Evolutionary conservation across 176 grass and related monocot species (phyloP).

Genomic region (Triticum turgidum): DNA sequence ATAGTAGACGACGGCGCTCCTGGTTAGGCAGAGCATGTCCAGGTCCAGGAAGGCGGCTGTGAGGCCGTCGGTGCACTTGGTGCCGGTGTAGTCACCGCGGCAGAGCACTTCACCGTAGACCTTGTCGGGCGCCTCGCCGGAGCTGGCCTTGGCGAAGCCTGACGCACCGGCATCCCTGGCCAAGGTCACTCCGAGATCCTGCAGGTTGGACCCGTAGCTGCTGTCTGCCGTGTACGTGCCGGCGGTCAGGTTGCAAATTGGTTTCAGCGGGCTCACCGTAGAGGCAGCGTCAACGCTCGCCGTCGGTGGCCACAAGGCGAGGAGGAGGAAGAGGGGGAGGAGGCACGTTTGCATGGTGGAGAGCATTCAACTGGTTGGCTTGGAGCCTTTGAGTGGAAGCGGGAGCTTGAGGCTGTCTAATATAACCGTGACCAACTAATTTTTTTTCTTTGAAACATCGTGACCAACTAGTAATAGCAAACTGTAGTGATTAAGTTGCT

Average conservation of each 20-base stretch:
- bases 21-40: neutral
- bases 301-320: neutral
- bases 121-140: neutral
- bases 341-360: neutral
- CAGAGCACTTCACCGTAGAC: neutral
- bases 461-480: no score
- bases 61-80: neutral
- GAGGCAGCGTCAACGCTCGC: neutral
- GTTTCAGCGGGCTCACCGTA: neutral
- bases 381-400: no score
- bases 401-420: no score
- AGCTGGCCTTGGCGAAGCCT: neutral
- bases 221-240: neutral
- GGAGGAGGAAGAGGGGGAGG: neutral
- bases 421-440: no score
- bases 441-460: no score
- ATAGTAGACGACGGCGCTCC: conserved; percentile 22
- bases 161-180: neutral
- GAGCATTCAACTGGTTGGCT: neutral
- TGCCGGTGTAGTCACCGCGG: neutral
- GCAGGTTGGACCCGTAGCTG: neutral
- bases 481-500: no score
- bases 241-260: neutral
- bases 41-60: neutral
- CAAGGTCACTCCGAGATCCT: neutral